Evolutionary conservation across 805 yeast species (phyloP).

Genomic region (Huiozyma sinensis): DNA sequence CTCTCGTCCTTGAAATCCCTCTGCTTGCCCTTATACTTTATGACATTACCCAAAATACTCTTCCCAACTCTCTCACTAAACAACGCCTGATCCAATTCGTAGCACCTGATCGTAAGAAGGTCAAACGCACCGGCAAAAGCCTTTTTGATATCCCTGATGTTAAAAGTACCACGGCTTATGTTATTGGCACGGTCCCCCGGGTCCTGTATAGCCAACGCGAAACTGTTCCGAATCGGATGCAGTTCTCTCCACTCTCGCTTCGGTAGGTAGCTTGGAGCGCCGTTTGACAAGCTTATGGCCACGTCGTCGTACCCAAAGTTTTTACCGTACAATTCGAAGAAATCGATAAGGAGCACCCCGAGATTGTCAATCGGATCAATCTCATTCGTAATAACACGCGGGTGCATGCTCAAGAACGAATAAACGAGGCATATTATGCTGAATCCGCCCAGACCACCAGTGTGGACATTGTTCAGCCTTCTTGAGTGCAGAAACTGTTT

Average conservation of each 20-base stretch:
- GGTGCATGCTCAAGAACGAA: constrained; percentile 71
- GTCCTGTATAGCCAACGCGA: constrained; percentile 71
- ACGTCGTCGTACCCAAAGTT: constrained; percentile 78
- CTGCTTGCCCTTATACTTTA: constrained; percentile 60
- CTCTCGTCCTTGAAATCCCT: constrained; percentile 75
- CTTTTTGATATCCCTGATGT: constrained; percentile 65
- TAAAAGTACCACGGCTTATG: constrained; percentile 76
- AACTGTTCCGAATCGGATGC: constrained; percentile 42
- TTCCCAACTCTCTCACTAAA: constrained; percentile 58
- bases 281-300: constrained; percentile 52
- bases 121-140: constrained; percentile 87
- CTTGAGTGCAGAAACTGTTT: constrained; percentile 79
- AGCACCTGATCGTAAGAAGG: constrained; percentile 61
- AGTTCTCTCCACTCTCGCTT: constrained; percentile 46
- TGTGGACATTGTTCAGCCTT: constrained; percentile 72
- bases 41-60: constrained; percentile 71
- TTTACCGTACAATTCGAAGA: constrained; percentile 84
- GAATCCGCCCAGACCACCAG: constrained; percentile 92
- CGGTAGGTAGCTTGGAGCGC: constrained; percentile 46
- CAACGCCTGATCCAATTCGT: constrained; percentile 54
- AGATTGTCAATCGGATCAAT: constrained; percentile 63
- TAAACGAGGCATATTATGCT: constrained; percentile 81
- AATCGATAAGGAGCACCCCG: constrained; percentile 80
- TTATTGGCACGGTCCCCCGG: constrained; percentile 81
- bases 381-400: constrained; percentile 55